Evolutionary conservation across 2,329 filamentous ascomycete species (phyloP).

Genomic region (Fusarium pininemorale): DNA sequence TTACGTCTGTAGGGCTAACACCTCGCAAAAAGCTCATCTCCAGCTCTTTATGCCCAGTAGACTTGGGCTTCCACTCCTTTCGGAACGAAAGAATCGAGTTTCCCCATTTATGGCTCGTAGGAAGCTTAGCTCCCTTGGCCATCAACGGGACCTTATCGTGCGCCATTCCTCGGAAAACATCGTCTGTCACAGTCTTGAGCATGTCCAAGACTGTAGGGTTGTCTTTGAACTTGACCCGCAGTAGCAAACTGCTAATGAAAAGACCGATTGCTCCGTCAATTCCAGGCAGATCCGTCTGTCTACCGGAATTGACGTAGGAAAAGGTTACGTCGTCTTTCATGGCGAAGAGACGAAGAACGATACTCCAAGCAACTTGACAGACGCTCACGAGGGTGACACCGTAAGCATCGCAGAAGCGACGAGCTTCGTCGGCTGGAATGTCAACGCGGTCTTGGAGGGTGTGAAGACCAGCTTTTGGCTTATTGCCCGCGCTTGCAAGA

Average conservation of each 20-base stretch:
- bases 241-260: background rate
- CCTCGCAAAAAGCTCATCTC: background rate
- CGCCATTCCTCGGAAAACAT: background rate
- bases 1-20: background rate
- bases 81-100: background rate
- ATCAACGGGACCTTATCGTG: background rate
- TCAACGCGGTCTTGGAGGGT: background rate
- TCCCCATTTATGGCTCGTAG: background rate
- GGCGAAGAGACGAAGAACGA: background rate
- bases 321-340: background rate
- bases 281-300: background rate
- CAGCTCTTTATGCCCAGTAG: background rate
- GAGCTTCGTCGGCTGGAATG: background rate
- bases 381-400: background rate
- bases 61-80: background rate
- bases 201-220: background rate
- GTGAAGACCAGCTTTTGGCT: background rate
- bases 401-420: background rate
- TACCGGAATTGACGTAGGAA: background rate
- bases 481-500: background rate
- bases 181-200: background rate
- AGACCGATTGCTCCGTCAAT: background rate
- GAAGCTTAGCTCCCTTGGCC: background rate
- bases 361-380: background rate
- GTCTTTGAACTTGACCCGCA: background rate